Evolutionary conservation across 106 monocot species (phyloP).

Genomic region (Hemerocallis citrina): DNA sequence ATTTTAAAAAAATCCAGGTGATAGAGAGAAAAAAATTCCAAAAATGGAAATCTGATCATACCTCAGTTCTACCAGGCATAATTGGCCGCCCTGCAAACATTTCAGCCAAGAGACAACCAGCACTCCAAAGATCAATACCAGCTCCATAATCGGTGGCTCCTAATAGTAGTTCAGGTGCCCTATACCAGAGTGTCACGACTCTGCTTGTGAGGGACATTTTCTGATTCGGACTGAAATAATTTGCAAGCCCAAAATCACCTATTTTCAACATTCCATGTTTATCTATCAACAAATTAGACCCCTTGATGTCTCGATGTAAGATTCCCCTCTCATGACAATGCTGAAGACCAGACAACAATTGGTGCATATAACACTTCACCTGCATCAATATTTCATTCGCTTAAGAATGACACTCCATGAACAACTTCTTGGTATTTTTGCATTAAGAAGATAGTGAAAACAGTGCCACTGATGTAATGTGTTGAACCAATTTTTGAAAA

Average conservation of each 20-base stretch:
- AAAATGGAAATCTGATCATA: not conserved
- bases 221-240: constrained; percentile 12
- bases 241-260: constrained; percentile 33
- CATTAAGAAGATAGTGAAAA: too few relatives aligned
- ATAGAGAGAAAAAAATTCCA: not conserved
- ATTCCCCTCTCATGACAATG: constrained; percentile 38
- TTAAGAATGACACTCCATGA: too few relatives aligned
- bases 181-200: constrained; percentile 35
- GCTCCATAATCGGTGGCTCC: constrained; percentile 32
- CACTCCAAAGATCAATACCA: constrained; percentile 32
- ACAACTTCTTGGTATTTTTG: too few relatives aligned
- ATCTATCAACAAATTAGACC: constrained; percentile 32
- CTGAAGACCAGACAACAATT: constrained; percentile 25
- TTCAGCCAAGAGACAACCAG: constrained; percentile 29
- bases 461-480: too few relatives aligned
- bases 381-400: too few relatives aligned
- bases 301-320: constrained; percentile 30
- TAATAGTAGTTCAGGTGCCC: constrained; percentile 26
- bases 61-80: constrained; percentile 34
- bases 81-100: constrained; percentile 34
- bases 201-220: constrained; percentile 28
- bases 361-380: constrained; percentile 33
- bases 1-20: too few relatives aligned
- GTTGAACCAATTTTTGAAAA: too few relatives aligned
- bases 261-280: constrained; percentile 29